phyloP scores from a whole-genome alignment of 164 flowering plant genomes.

The Piper longum region DNA sequence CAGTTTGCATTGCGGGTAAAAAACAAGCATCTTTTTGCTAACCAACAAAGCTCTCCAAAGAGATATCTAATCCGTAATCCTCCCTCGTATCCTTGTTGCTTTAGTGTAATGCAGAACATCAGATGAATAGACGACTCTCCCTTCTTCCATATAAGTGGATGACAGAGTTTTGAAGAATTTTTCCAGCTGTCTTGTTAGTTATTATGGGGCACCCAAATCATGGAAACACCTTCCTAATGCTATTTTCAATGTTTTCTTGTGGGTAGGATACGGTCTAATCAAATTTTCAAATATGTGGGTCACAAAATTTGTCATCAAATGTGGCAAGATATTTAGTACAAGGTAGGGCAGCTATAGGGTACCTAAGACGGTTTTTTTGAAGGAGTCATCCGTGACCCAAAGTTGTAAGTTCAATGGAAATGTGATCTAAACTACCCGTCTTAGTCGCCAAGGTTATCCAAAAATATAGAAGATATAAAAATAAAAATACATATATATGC shows the following conservation, averaged over 20 bases:
- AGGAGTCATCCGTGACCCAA: no score
- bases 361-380: no score
- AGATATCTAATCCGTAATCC: background rate
- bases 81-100: background rate
- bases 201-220: conserved; percentile 5
- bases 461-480: no score
- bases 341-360: no score
- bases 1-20: no score
- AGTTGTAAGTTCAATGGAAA: no score
- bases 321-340: no score
- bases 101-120: background rate
- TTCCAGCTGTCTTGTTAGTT: background rate
- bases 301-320: no score
- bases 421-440: no score
- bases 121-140: background rate
- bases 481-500: no score
- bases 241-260: conserved; percentile 2
- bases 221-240: background rate
- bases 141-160: background rate
- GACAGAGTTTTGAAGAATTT: background rate
- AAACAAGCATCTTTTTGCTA: no score
- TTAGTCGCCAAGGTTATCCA: no score
- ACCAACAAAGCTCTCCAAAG: background rate
- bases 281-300: background rate
- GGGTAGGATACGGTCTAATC: conserved; percentile 5